Percentiles rank a stretch among this genome's conserved stretches.
Conservation (phyloP, 805 yeast genomes). For the Hanseniaspora mollemarum region DNA sequence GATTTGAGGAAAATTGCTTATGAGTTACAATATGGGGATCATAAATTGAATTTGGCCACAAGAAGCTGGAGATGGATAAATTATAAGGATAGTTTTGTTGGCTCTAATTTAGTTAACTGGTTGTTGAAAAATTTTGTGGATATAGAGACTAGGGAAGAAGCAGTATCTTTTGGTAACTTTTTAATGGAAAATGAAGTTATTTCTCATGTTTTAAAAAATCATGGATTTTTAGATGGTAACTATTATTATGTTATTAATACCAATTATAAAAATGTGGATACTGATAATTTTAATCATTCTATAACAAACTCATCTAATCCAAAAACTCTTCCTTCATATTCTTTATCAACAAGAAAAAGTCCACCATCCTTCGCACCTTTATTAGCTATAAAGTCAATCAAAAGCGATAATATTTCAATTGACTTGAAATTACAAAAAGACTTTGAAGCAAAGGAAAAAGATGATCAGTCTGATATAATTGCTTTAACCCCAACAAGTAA, state of each 20-base stretch:
- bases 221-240: slow-evolving; percentile 82
- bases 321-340: background rate
- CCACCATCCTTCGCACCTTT: slow-evolving; percentile 12
- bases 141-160: slow-evolving; percentile 71
- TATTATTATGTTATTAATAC: slow-evolving; percentile 68
- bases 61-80: slow-evolving; percentile 83
- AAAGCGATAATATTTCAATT: background rate
- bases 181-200: slow-evolving; percentile 64
- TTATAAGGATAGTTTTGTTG: slow-evolving; percentile 69
- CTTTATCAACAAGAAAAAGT: background rate
- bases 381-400: slow-evolving; percentile 1
- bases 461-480: slow-evolving; percentile 15
- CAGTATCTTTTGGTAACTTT: slow-evolving; percentile 64
- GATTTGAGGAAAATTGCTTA: slow-evolving; percentile 44
- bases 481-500: background rate
- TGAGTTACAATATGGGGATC: slow-evolving; percentile 49
- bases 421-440: background rate
- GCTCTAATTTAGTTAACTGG: slow-evolving; percentile 82
- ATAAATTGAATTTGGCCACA: slow-evolving; percentile 59
- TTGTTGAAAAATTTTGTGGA: slow-evolving; percentile 65
- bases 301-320: background rate
- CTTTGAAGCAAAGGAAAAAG: slow-evolving; percentile 8
- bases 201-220: slow-evolving; percentile 72
- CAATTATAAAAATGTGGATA: slow-evolving; percentile 35
- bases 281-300: background rate